A percentile compares a stretch with the other conserved stretches of the same genome.
These are phyloP conservation scores for Coniochaeta hoffmannii DNA, from an alignment of 2,329 filamentous ascomycete genomes.

Conservation along the genomic window DNA sequence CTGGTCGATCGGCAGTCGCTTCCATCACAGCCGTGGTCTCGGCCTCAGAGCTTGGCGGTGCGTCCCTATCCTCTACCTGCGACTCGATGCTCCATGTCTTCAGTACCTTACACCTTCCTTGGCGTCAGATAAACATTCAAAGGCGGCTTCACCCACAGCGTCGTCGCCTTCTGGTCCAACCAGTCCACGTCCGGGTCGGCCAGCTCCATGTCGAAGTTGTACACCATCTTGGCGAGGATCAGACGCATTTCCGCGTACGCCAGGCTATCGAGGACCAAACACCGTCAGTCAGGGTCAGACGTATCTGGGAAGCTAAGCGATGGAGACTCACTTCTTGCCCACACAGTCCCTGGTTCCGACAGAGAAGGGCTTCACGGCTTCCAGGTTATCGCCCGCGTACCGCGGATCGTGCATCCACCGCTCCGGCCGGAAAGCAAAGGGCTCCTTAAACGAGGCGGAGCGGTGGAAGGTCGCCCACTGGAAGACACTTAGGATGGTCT, in stretches of 20 bases:
- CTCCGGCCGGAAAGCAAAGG: constrained; percentile 20
- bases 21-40: no score
- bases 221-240: constrained; percentile 25
- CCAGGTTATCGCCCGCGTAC: constrained; percentile 5
- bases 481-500: constrained; percentile 28
- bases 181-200: constrained; percentile 17
- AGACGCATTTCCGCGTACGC: constrained; percentile 29
- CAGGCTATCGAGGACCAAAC: constrained; percentile 19
- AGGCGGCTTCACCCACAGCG: constrained; percentile 23
- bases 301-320: neutral
- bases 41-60: no score
- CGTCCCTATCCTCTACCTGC: no score
- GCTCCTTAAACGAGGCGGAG: constrained; percentile 17
- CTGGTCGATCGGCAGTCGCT: no score
- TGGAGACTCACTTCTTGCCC: constrained; percentile 3
- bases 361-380: constrained; percentile 5
- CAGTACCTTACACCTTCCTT: neutral
- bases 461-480: constrained; percentile 13
- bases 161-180: constrained; percentile 20
- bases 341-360: constrained; percentile 7
- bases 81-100: neutral
- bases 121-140: constrained; percentile 21
- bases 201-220: constrained; percentile 26
- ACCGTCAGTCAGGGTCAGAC: neutral
- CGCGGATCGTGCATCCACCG: constrained; percentile 19